phyloP scores from a whole-genome alignment of 2,329 filamentous ascomycete genomes.

The Grosmannia serpens region DNA sequence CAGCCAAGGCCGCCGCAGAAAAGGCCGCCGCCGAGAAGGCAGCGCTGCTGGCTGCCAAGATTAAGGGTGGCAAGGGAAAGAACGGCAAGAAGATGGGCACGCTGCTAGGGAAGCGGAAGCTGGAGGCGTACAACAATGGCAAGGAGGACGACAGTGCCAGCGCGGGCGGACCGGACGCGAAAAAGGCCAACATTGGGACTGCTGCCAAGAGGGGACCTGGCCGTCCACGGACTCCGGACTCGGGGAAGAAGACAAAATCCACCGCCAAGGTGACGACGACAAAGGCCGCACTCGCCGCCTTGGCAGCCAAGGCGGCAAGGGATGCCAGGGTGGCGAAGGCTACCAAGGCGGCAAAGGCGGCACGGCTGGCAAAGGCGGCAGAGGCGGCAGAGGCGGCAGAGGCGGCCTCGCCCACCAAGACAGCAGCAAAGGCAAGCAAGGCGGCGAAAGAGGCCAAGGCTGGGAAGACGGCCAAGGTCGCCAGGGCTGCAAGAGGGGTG shows the following conservation, averaged over 20 bases:
- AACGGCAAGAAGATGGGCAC: background rate
- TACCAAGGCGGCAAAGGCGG: slow-evolving; percentile 19
- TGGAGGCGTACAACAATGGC: background rate
- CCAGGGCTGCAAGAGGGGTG: background rate
- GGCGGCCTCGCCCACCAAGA: background rate
- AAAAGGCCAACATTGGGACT: slow-evolving; percentile 1
- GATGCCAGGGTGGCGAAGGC: slow-evolving; percentile 24
- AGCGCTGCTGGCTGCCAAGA: background rate
- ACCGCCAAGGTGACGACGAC: slow-evolving; percentile 1
- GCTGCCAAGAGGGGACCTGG: background rate
- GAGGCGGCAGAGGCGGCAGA: background rate
- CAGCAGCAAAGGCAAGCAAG: background rate
- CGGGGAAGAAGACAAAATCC: background rate
- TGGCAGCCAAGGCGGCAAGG: slow-evolving; percentile 28
- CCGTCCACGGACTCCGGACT: background rate
- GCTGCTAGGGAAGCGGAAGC: slow-evolving; percentile 6
- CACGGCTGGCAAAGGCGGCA: slow-evolving; percentile 1
- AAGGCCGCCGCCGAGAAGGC: slow-evolving; percentile 7
- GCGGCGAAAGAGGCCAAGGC: background rate
- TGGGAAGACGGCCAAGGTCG: slow-evolving; percentile 20
- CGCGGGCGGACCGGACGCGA: background rate
- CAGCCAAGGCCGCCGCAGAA: slow-evolving; percentile 1
- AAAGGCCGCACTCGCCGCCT: background rate
- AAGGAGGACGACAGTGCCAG: background rate
- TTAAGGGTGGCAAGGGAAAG: background rate